phyloP scores from a whole-genome alignment of 2,329 filamentous ascomycete genomes.

The Pseudogymnoascus sp. region DNA sequence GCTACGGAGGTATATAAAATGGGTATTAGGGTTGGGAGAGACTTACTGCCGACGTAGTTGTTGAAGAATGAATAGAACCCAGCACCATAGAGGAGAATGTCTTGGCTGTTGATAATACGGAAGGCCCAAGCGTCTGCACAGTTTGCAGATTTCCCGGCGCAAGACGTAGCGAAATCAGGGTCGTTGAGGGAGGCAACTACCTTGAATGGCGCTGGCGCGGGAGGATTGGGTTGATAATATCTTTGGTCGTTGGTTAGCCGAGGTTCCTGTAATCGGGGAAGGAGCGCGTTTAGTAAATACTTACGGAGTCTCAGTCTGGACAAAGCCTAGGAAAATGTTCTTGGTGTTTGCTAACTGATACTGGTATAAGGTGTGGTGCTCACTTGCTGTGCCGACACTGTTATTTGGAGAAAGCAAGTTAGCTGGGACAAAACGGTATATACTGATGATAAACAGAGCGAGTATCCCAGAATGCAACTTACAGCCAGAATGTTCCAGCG shows the following conservation, averaged over 20 bases:
- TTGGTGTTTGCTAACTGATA: constrained; percentile 38
- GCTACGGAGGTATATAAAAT: no score
- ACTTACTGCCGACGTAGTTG: constrained; percentile 38
- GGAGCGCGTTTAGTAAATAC: constrained; percentile 31
- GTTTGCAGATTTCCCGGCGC: constrained; percentile 32
- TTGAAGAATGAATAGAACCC: constrained; percentile 54
- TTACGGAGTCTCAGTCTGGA: constrained; percentile 31
- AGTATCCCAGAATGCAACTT: constrained; percentile 10
- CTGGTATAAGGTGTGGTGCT: constrained; percentile 46
- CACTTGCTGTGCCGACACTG: constrained; percentile 48
- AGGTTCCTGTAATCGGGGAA: no score
- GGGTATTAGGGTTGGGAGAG: background rate
- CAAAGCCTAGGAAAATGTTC: constrained; percentile 22
- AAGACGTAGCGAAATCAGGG: constrained; percentile 40
- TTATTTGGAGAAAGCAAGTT: constrained; percentile 64
- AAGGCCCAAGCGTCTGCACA: constrained; percentile 59
- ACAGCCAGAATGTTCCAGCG: constrained; percentile 42
- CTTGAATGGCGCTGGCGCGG: constrained; percentile 54
- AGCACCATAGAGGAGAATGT: constrained; percentile 43
- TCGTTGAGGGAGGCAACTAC: constrained; percentile 34
- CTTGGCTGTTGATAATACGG: constrained; percentile 44
- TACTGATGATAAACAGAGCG: no score
- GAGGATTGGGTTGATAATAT: constrained; percentile 62
- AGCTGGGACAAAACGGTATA: no score
- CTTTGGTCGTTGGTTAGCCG: constrained; percentile 6